phyloP scores from a whole-genome alignment of 164 flowering plant species.

The Vitis cinerea region DNA sequence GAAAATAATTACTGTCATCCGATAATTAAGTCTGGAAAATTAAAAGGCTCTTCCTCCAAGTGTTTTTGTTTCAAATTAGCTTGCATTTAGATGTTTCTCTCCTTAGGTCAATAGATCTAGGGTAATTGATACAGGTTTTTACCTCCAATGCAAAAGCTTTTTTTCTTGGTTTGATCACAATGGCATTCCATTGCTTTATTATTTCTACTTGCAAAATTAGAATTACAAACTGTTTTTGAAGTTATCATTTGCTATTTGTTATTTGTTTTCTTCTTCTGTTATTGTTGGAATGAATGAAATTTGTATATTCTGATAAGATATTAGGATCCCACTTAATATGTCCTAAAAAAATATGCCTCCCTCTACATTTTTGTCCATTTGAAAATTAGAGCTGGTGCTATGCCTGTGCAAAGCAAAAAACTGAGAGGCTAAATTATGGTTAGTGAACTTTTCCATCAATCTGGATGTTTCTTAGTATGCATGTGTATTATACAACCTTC shows the following conservation, averaged over 20 bases:
- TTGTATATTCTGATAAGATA: slow-evolving; percentile 19
- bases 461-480: background rate
- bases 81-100: too few species aligned
- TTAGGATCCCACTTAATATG: slow-evolving; percentile 66
- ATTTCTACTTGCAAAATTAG: too few species aligned
- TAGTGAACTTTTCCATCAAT: background rate
- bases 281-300: background rate
- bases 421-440: slow-evolving; percentile 88
- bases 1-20: too few species aligned
- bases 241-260: background rate
- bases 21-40: too few species aligned
- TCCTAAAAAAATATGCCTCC: slow-evolving; percentile 70
- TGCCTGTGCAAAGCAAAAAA: slow-evolving; percentile 90
- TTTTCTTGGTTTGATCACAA: too few species aligned
- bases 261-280: background rate
- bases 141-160: too few species aligned
- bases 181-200: background rate
- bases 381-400: slow-evolving; percentile 95
- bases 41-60: too few species aligned
- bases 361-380: slow-evolving; percentile 80
- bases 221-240: background rate
- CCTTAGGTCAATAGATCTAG: too few species aligned
- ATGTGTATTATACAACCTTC: too few species aligned
- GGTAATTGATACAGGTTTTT: too few species aligned
- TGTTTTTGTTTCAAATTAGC: too few species aligned